Percentiles rank a stretch among this genome's conserved stretches.
phyloP scores from a whole-genome alignment of 306 rosid species.

The Leucaena leucocephala region DNA sequence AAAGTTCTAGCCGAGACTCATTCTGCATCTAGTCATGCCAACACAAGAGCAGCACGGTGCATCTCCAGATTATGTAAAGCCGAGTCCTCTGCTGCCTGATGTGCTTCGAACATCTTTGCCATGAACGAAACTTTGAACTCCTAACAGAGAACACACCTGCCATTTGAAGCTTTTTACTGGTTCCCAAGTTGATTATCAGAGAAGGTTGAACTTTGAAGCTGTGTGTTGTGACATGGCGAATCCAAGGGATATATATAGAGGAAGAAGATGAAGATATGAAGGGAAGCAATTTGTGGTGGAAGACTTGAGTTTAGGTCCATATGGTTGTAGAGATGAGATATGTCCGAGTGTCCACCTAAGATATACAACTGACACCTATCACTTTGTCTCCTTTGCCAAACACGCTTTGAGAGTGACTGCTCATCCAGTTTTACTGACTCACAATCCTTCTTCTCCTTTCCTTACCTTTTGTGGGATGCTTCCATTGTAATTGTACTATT shows the following conservation, averaged over 20 bases:
- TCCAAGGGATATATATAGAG: not conserved
- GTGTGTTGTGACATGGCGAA: not conserved
- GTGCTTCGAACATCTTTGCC: conserved; percentile 72
- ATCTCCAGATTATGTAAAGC: conserved; percentile 95
- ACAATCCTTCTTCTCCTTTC: conserved; percentile 42
- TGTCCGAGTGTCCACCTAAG: conserved; percentile 42
- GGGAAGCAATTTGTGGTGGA: conserved; percentile 58
- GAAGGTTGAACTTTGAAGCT: not conserved
- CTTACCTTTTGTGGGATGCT: not conserved
- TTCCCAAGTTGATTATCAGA: not conserved
- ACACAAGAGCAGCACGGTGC: conserved; percentile 75
- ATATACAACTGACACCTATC: conserved; percentile 44
- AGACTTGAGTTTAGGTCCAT: conserved; percentile 42
- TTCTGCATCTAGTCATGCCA: conserved; percentile 42
- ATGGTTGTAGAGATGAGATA: conserved; percentile 36
- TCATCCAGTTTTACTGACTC: conserved; percentile 41
- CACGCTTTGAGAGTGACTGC: conserved; percentile 49
- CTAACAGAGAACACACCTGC: conserved; percentile 47
- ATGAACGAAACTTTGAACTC: conserved; percentile 54
- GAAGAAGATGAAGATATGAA: conserved; percentile 44
- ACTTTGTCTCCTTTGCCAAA: conserved; percentile 47
- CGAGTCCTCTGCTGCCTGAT: conserved; percentile 71
- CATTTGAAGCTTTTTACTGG: too few relatives aligned
- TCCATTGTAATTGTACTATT: conserved; percentile 3
- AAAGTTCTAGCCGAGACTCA: not conserved